Conservation (phyloP, 2,329 filamentous ascomycete genomes). For the Monascus ruber region DNA sequence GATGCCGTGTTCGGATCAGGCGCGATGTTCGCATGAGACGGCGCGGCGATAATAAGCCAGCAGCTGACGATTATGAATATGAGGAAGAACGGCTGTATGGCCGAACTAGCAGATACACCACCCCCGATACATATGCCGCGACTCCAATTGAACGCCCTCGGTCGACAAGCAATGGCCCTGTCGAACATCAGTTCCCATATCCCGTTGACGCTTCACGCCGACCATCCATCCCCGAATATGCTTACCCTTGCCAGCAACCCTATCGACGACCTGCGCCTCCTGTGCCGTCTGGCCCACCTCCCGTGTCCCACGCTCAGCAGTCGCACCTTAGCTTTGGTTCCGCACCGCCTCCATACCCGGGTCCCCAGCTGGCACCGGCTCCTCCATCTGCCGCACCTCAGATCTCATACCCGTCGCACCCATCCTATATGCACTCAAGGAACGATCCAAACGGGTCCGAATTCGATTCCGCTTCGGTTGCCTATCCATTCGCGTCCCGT, state of each 20-base stretch:
- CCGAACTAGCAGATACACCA: constrained; percentile 38
- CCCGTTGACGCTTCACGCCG: constrained; percentile 33
- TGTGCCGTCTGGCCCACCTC: constrained; percentile 18
- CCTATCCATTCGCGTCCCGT: not conserved
- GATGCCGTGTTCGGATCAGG: constrained; percentile 88
- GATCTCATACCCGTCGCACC: constrained; percentile 11
- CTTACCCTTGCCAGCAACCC: constrained; percentile 19
- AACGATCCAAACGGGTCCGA: not conserved
- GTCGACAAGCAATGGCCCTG: constrained; percentile 50
- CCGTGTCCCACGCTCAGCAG: constrained; percentile 14
- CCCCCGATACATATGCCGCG: constrained; percentile 38
- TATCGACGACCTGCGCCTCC: constrained; percentile 28
- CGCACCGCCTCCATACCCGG: constrained; percentile 30
- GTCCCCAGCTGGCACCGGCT: constrained; percentile 31
- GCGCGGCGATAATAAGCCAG: constrained; percentile 57
- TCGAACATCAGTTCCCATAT: constrained; percentile 35
- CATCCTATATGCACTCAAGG: not conserved
- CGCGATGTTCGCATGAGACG: constrained; percentile 88
- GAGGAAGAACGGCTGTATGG: constrained; percentile 42
- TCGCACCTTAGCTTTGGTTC: constrained; percentile 35
- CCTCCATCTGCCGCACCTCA: constrained; percentile 27
- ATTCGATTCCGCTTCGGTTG: not conserved
- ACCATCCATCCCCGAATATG: constrained; percentile 39
- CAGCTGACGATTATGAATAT: constrained; percentile 57
- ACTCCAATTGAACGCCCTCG: constrained; percentile 43